Base-by-base conservation (phyloP, 441 rosid species). In the Jatropha podagrica region DNA sequence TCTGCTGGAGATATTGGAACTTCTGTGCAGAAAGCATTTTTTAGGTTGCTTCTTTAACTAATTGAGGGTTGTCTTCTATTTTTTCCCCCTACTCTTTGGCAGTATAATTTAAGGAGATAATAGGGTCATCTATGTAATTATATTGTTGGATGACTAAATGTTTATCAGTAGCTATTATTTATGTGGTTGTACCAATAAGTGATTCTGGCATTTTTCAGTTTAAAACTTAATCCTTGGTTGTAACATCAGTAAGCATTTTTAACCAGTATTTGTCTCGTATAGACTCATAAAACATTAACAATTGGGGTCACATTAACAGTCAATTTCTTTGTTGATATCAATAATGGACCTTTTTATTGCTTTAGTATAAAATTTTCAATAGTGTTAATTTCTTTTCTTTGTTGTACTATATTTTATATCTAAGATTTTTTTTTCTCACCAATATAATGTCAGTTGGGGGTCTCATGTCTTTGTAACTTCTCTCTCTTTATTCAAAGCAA, bases 1-100 rank as follows among this genome's bases (percentile, higher is more conserved):
- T 78, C 83, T 32, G 88, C 93, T 73, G 97, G 98, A 73, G 98
- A 92, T 74, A 78, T 90, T 46, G 91, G 88, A 69, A 85, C 85
- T 75, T 80, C 98, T 59, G 74, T 88, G 66, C 95, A 83, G 84
- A 89, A 82, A 80, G 86, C 97, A 11, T 94, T 90, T 85, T 85
- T 92, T 85, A 89, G 98, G 98, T 94, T 81, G 13, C 17, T 68
- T 70, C 48, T 59, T 71, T 75, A 61, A 38, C 73, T 69, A 38
- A 9, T 51, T 3, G 44, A 42, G 11, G 41, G 5, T 27, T 18
- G n/a, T 56, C 7, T 18, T 14, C 51, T 51, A 14, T 17, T 0
- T 74, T 27, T 11, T 63, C 2, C 52, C 20, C 23, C 61, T 15
- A 42, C 37, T 38, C 61, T 15, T 49, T 72, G 15, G 58, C 23